A percentile compares a stretch with the other conserved stretches of the same genome.
Evolutionary conservation across 2,329 filamentous ascomycete species (phyloP).

Genomic region (Leptographium lundbergii): DNA sequence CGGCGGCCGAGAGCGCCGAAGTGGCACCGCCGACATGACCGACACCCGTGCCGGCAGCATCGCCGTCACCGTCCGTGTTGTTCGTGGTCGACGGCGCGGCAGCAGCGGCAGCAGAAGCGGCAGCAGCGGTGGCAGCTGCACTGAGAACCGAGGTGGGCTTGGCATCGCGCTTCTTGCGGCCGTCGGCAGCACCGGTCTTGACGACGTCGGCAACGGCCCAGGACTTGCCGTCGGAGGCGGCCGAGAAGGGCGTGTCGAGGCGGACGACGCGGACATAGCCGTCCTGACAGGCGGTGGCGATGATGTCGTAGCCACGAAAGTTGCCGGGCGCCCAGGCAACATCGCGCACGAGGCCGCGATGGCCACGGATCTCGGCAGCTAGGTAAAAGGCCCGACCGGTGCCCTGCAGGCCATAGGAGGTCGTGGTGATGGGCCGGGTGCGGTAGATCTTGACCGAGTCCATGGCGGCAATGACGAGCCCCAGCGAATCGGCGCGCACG

Average conservation of each 20-base stretch:
- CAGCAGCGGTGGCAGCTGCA: background rate
- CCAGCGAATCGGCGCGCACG: constrained; percentile 66
- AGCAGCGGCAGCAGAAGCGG: background rate
- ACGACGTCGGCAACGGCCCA: constrained; percentile 36
- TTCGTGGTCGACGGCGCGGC: background rate
- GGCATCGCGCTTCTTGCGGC: background rate
- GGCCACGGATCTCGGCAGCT: constrained; percentile 61
- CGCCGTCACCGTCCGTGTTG: background rate
- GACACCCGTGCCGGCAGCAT: background rate
- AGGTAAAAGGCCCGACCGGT: constrained; percentile 72
- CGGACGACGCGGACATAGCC: constrained; percentile 84
- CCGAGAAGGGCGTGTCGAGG: constrained; percentile 45
- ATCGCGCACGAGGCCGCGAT: constrained; percentile 70
- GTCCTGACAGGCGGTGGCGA: constrained; percentile 89
- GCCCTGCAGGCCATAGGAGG: constrained; percentile 36
- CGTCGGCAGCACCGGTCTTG: constrained; percentile 29
- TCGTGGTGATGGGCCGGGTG: constrained; percentile 47
- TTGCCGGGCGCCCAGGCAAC: constrained; percentile 89
- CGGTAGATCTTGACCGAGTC: constrained; percentile 72
- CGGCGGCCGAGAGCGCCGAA: background rate
- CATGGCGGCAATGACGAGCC: constrained; percentile 78
- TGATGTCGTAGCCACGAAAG: constrained; percentile 76
- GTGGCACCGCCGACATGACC: background rate
- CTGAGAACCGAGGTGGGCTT: background rate
- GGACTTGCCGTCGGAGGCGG: constrained; percentile 31